Base-by-base conservation (phyloP, 768 basidiomycete genomes). In the Pleurotus tuber-regium region DNA sequence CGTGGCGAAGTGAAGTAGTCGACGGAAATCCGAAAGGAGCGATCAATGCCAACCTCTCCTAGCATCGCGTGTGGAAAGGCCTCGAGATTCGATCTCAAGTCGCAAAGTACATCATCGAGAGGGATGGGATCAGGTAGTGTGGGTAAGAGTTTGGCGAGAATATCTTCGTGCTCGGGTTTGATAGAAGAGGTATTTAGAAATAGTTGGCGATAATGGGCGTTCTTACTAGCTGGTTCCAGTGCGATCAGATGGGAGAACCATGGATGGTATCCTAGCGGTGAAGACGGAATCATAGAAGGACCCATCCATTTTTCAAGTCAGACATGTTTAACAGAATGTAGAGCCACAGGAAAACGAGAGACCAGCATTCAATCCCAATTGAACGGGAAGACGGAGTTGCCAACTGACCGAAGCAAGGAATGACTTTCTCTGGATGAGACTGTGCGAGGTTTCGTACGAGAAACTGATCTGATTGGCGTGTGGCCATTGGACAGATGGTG, bases 41-140 rank as follows among this genome's bases (percentile, higher is more conserved):
- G 82, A 68, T 99, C 96, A 30, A 99, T 68, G 2, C 96, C 96
- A 4, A 98, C 86, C 69, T 99, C 96, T 33, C 96, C 96, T 1
- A 99, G 71, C 83, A 97, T 88, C 9, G 91, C 86, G 33, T 70
- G 62, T 2, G 89, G 83, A 58, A 85, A 85, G 1, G 65, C 63
- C n/a, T 58, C 55, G 12, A 98, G 76, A 63, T 87, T 79, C 5
- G 56, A 53, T 42, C 83, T 80, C 44, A 98, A 66, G 21, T 82
- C 78, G 7, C 62, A 55, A 14, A 96, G 65, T 28, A 93, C 61
- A n/a, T 80, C 69, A 6, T 61, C 56, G 19, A 96, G 75, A 0
- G 80, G 66, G 9, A 76, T 74, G 0, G 95, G 96, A 7, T 86
- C 79, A 0, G 94, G 93, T 16, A 98, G 78, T 40, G 62, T 66